A percentile compares a stretch with the other conserved stretches of the same genome.
phyloP scores from a whole-genome alignment of 257 asterid species.

The Paulownia fortunei region DNA sequence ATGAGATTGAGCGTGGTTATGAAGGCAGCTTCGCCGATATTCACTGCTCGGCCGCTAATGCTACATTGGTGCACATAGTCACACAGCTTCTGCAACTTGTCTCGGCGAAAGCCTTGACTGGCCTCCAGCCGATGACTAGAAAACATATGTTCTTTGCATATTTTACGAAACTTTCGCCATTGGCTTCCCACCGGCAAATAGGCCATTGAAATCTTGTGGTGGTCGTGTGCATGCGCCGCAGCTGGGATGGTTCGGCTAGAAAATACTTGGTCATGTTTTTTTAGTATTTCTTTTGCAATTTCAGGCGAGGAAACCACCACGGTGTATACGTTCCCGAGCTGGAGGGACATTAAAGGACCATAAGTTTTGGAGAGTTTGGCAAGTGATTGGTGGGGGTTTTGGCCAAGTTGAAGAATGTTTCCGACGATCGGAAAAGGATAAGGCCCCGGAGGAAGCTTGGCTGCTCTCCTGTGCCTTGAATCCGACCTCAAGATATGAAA shows the following conservation, averaged over 20 bases:
- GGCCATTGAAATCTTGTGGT: no score
- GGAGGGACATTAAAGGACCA: no score
- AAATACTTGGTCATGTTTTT: constrained; percentile 41
- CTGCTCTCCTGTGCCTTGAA: not conserved
- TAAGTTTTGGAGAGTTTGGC: constrained; percentile 35
- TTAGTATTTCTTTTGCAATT: constrained; percentile 36
- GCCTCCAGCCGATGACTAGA: constrained; percentile 34
- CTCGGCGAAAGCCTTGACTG: constrained; percentile 30
- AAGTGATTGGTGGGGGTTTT: constrained; percentile 35
- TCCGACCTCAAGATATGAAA: not conserved
- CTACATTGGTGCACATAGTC: no score
- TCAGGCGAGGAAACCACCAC: constrained; percentile 44
- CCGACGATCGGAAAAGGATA: constrained; percentile 35
- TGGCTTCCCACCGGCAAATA: constrained; percentile 31
- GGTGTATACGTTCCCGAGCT: constrained; percentile 19
- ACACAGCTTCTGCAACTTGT: no score
- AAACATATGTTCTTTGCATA: constrained; percentile 46
- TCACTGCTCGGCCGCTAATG: no score
- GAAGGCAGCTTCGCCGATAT: no score
- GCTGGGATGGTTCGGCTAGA: no score
- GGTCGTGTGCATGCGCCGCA: no score
- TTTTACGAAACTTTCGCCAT: constrained; percentile 45
- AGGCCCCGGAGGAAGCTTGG: no score
- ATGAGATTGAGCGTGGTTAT: no score
- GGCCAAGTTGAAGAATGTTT: constrained; percentile 27